Percentiles rank a stretch among this genome's conserved stretches.
Evolutionary conservation across 192 early-diverging fungal species (phyloP).

Genomic region (Diversispora eburnea): DNA sequence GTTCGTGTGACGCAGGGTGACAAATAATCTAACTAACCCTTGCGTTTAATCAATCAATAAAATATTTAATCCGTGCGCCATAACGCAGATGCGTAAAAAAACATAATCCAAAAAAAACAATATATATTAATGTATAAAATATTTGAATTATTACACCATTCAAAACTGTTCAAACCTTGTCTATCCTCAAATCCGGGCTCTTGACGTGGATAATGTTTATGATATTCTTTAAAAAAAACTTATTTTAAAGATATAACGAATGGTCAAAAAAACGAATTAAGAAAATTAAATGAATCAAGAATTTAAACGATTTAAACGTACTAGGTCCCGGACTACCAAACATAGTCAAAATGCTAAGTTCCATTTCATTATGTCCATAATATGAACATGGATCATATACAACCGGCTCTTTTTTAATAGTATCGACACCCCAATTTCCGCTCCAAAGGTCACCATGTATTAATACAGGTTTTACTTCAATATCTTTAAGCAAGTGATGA

Average conservation of each 20-base stretch:
- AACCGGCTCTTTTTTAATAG: slow-evolving; percentile 26
- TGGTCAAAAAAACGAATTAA: neutral
- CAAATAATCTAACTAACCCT: too few species aligned
- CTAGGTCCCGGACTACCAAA: slow-evolving; percentile 26
- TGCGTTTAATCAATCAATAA: too few species aligned
- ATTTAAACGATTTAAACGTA: neutral
- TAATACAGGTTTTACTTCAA: slow-evolving; percentile 28
- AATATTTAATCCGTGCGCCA: too few species aligned
- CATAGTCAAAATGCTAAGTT: slow-evolving; percentile 33
- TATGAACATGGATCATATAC: slow-evolving; percentile 32
- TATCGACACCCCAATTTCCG: slow-evolving; percentile 32
- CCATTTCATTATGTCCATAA: slow-evolving; percentile 35
- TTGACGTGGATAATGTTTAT: slow-evolving; percentile 29
- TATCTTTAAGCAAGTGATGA: slow-evolving; percentile 15
- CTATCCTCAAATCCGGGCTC: slow-evolving; percentile 29
- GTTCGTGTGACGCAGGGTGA: too few species aligned
- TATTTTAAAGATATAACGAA: neutral
- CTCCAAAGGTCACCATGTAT: slow-evolving; percentile 37
- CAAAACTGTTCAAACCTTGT: slow-evolving; percentile 8
- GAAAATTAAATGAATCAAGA: neutral
- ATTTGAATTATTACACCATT: too few species aligned
- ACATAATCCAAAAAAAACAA: too few species aligned
- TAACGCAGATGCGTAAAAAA: too few species aligned
- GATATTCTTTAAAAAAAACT: slow-evolving; percentile 35
- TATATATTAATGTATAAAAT: too few species aligned